Evolutionary conservation across 352 stramenopile species (phyloP), one percentile per base, ranked within the genome.

Genomic region (Phytophthora megakarya): DNA sequence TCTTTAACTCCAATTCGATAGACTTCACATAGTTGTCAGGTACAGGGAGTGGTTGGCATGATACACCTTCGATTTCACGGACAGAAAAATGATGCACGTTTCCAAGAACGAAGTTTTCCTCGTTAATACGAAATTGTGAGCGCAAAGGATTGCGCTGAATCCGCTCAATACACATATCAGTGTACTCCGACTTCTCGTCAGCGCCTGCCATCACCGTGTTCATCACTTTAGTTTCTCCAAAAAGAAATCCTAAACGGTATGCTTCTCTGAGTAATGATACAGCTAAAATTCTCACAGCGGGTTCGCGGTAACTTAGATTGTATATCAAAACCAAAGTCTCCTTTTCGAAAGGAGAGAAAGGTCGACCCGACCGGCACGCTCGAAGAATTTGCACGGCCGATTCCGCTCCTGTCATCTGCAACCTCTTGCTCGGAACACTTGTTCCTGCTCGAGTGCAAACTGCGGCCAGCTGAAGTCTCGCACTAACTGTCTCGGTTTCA

Each of bases 321-420:
- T 52, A 66, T 13, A 88, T 40, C 7, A 71, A 61, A 1, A 45
- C 2, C 4, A 88, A 44, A 16, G 63, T 30, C 0, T 60, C 43
- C n/a, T 28, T 68, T 22, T 86, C 76, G 13, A 28, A 33, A 2
- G 15, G 5, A 0, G 70, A 73, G 38, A 75, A 83, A 6, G 70
- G 73, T 9, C 71, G 61, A 43, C 62, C 74, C 0, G 69, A 73
- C 15, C 57, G 61, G 45, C 77, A 89, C 3, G 70, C 61, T 59
- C 67, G 70, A 16, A 89, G 44, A 23, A 78, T 40, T 43, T 80
- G 60, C 11, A 88, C 18, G 7, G 77, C 73, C 10, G 73, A 71
- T 35, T 90, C 81, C 0, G 65, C 44, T 15, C 72, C 75, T 9
- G 78, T 86, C 81, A 90, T 85, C 9, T 62, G 45, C 11, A 84